These are phyloP conservation scores for Cantharellus anzutake DNA, from an alignment of 768 basidiomycete genomes.

Conservation along the genomic window DNA sequence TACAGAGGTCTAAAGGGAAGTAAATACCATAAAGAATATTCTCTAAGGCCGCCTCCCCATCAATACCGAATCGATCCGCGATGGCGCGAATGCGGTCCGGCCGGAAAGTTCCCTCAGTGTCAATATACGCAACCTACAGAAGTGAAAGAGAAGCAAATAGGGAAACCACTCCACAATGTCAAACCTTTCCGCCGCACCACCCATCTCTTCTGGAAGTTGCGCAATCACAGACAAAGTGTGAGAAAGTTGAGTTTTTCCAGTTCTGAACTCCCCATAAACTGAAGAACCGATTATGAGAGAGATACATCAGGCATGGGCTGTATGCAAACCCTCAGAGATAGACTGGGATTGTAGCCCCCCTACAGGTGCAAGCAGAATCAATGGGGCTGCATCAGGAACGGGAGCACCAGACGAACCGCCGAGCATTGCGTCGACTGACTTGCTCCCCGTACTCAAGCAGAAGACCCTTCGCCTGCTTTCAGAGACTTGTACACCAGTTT, in stretches of 20 bases:
- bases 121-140: constrained; percentile 69
- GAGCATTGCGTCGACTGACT: constrained; percentile 71
- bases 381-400: background rate
- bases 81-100: constrained; percentile 84
- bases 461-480: constrained; percentile 67
- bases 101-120: constrained; percentile 86
- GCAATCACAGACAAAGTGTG: constrained; percentile 88
- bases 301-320: background rate
- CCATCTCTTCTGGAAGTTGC: constrained; percentile 77
- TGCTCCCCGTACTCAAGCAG: constrained; percentile 82
- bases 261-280: constrained; percentile 95
- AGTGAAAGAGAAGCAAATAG: background rate
- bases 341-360: constrained; percentile 86
- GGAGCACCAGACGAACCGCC: constrained; percentile 37
- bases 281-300: background rate
- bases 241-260: constrained; percentile 88
- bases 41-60: constrained; percentile 67
- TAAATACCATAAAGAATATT: constrained; percentile 71
- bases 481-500: constrained; percentile 80
- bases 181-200: constrained; percentile 74
- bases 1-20: background rate
- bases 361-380: constrained; percentile 15
- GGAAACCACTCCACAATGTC: background rate
- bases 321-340: constrained; percentile 58
- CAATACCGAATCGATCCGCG: constrained; percentile 88